Evolutionary conservation across 1,284 basidiomycete species (phyloP).

Genomic region (Veloporphyrellus conicus): DNA sequence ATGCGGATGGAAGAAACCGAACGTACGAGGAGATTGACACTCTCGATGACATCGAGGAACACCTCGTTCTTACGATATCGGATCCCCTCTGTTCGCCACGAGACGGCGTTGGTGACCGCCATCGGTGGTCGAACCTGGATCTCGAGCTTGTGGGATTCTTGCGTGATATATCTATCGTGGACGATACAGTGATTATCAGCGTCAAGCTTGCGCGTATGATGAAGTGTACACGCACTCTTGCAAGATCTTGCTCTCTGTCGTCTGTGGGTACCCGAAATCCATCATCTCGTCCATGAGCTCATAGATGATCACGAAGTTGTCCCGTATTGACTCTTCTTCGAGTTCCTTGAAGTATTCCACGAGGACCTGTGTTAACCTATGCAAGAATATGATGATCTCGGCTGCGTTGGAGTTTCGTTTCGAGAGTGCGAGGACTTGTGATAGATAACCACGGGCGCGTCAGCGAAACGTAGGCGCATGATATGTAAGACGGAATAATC

Average conservation of each 20-base stretch:
- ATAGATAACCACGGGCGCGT: neutral
- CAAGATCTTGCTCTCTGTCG: slow-evolving; percentile 98
- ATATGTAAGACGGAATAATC: neutral
- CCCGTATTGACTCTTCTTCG: slow-evolving; percentile 97
- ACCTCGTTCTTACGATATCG: slow-evolving; percentile 99
- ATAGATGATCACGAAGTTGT: slow-evolving; percentile 98
- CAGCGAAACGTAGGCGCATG: neutral
- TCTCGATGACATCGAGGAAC: slow-evolving; percentile 97
- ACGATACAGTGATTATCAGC: neutral
- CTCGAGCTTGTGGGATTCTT: slow-evolving; percentile 98
- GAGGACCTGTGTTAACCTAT: slow-evolving; percentile 84
- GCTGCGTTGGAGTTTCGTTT: slow-evolving; percentile 96
- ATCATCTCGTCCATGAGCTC: slow-evolving; percentile 99
- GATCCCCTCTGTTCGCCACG: slow-evolving; percentile 97
- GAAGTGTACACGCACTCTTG: slow-evolving; percentile 69
- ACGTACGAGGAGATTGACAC: slow-evolving; percentile 89
- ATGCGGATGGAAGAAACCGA: neutral
- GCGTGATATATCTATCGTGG: slow-evolving; percentile 84
- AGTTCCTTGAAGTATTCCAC: slow-evolving; percentile 99
- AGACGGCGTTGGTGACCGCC: slow-evolving; percentile 98
- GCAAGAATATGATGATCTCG: slow-evolving; percentile 95
- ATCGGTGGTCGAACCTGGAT: slow-evolving; percentile 94
- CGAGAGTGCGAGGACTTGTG: slow-evolving; percentile 85
- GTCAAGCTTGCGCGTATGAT: neutral
- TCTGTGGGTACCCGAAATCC: slow-evolving; percentile 99